These are phyloP conservation scores for Boletus subcaerulescens DNA, from an alignment of 768 basidiomycete species.

Conservation along the genomic window DNA sequence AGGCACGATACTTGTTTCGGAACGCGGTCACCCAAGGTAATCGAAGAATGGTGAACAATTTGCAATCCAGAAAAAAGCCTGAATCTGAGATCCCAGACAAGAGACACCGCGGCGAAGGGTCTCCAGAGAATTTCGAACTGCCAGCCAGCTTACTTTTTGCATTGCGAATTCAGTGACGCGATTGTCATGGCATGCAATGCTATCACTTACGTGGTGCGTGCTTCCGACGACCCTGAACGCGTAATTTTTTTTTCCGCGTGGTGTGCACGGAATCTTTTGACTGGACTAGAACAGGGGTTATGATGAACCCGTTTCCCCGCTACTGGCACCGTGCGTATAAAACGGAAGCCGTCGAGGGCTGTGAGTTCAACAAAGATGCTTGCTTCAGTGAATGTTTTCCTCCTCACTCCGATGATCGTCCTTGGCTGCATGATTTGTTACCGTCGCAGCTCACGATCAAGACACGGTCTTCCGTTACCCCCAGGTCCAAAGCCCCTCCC, in stretches of 20 bases:
- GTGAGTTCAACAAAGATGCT: conserved; percentile 12
- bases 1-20: conserved; percentile 15
- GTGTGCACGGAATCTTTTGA: not conserved
- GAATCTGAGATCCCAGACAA: conserved; percentile 11
- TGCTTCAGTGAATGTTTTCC: not conserved
- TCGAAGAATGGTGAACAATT: conserved; percentile 18
- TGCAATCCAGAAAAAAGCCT: conserved; percentile 13
- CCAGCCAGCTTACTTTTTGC: conserved; percentile 3
- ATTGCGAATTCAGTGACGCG: conserved; percentile 12
- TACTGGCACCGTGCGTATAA: conserved; percentile 14
- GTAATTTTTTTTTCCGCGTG: conserved; percentile 10
- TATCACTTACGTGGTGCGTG: conserved; percentile 27
- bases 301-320: conserved; percentile 3
- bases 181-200: conserved; percentile 18
- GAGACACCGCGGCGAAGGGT: conserved; percentile 30
- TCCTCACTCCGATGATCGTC: conserved; percentile 6
- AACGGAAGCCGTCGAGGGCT: not conserved
- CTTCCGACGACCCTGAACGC: conserved; percentile 9
- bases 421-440: conserved; percentile 13
- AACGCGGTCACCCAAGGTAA: conserved; percentile 12
- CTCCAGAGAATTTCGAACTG: conserved; percentile 8
- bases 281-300: conserved; percentile 12
- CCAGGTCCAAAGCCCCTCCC: conserved; percentile 25
- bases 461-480: conserved; percentile 12
- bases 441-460: conserved; percentile 6